These are phyloP conservation scores for Seiridium cupressi DNA, from an alignment of 2,329 filamentous ascomycete species.

Conservation along the genomic window DNA sequence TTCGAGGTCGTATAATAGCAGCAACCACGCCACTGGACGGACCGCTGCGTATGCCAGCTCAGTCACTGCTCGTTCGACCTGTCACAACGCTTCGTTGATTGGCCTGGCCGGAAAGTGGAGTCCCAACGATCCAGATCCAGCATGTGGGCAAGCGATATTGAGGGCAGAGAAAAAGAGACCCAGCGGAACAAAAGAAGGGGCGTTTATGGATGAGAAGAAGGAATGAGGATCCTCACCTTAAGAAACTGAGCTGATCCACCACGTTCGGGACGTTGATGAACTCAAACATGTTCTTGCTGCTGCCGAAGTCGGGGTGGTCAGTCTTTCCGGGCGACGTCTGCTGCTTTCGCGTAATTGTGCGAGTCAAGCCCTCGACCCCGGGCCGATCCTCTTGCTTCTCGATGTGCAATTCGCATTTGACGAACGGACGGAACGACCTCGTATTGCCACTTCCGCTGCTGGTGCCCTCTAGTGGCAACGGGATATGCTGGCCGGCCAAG, in stretches of 20 bases:
- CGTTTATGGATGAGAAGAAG: slow-evolving; percentile 1
- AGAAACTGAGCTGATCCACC: slow-evolving; percentile 68
- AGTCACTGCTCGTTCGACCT: slow-evolving; percentile 16
- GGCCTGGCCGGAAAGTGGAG: slow-evolving; percentile 10
- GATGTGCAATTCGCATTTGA: slow-evolving; percentile 80
- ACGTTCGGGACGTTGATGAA: slow-evolving; percentile 60
- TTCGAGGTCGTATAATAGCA: slow-evolving; percentile 6
- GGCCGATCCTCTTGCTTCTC: slow-evolving; percentile 53
- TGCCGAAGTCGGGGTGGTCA: slow-evolving; percentile 63
- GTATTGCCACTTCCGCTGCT: slow-evolving; percentile 43
- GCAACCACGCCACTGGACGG: slow-evolving; percentile 20
- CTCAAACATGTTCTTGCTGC: slow-evolving; percentile 47
- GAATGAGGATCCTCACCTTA: slow-evolving; percentile 55
- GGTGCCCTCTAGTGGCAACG: slow-evolving; percentile 51
- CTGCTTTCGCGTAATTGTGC: slow-evolving; percentile 57
- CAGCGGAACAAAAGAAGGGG: background rate
- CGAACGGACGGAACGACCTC: slow-evolving; percentile 65
- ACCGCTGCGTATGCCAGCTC: slow-evolving; percentile 22
- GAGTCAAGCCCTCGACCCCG: slow-evolving; percentile 37
- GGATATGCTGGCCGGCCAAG: slow-evolving; percentile 73
- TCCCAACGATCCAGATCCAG: slow-evolving; percentile 15
- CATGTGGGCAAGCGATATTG: slow-evolving; percentile 12
- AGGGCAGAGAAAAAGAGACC: background rate
- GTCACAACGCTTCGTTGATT: slow-evolving; percentile 16
- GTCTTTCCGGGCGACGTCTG: slow-evolving; percentile 55